Base-by-base conservation (phyloP, 1,284 basidiomycete species). In the Apiotrichum akiyoshidainum region DNA sequence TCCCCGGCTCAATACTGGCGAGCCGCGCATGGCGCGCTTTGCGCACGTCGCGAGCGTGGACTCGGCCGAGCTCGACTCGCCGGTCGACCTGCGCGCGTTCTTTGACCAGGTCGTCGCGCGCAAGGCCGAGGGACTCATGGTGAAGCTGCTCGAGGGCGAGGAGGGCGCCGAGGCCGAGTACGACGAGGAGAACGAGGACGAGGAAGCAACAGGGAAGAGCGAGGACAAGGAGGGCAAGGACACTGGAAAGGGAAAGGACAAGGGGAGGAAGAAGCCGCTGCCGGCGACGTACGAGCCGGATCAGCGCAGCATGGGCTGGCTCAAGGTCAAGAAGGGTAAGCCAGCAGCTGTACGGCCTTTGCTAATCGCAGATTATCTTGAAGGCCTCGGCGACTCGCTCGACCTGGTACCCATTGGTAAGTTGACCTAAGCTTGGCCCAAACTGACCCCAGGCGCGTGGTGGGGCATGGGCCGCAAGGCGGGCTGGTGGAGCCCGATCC, bases 391-490 rank as follows among this genome's bases (percentile, higher is more conserved):
- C 16, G 81, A 83, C 62, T 80, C 79, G 41, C 74, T 83, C 34
- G 81, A 83, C 60, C 73, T 83, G 51, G 83, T 89, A n/a, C 89
- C 88, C 4, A 83, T 90, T 59, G 51, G 48, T 50, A 14, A 6
- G 48, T 26, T 22, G 16, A 16, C 33, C 11, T n/a, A 16, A 13
- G 17, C 19, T 16, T 37, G n/a, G n/a, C n/a, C 7, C n/a, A 9
- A 14, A 21, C 48, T 50, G 37, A 50, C 48, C 5, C 11, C 35
- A 50, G 90, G 87, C 40, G 90, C 88, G 19, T 94, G 89, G 91
- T 86, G 94, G 78, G 93, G 93, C 46, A 89, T 87, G 75, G 93
- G 93, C n/a, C 80, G 92, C 39, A 97, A 96, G 77, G 88, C 87
- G 11, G 83, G 85, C 33, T 96, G 92, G 92, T 97, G 92, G 91